Evolutionary conservation across 2,329 filamentous ascomycete genomes (phyloP).

Genomic region (Neoascochyta sp.): DNA sequence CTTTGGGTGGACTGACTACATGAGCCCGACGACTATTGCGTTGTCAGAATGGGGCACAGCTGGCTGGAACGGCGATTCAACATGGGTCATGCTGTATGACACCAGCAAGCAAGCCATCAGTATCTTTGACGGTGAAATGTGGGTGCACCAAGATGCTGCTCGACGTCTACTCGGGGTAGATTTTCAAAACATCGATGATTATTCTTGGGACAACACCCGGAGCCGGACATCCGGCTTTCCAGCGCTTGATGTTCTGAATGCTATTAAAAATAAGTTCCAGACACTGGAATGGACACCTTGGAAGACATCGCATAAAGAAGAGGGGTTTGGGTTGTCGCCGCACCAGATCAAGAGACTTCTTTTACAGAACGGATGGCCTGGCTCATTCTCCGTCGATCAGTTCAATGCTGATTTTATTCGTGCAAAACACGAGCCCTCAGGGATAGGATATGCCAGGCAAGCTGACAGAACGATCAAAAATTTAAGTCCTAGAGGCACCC

Average conservation of each 20-base stretch:
- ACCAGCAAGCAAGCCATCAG: conserved; percentile 9
- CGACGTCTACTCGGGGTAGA: conserved; percentile 1
- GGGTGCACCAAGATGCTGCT: neutral
- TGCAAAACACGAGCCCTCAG: conserved; percentile 4
- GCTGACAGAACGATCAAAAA: conserved; percentile 3
- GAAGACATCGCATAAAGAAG: conserved; percentile 8
- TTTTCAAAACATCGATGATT: conserved; percentile 1
- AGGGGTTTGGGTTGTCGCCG: conserved; percentile 3
- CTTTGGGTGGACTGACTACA: conserved; percentile 6
- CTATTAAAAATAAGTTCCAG: conserved; percentile 9
- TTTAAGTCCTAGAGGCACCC: neutral
- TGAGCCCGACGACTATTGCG: conserved; percentile 4
- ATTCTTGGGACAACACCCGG: neutral
- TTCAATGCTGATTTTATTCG: conserved; percentile 14
- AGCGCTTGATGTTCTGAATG: conserved; percentile 7
- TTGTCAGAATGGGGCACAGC: conserved; percentile 11
- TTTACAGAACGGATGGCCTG: conserved; percentile 10
- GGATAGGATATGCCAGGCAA: conserved; percentile 3
- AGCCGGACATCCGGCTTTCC: too few relatives aligned
- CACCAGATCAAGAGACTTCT: conserved; percentile 3
- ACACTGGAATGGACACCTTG: conserved; percentile 11
- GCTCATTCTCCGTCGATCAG: conserved; percentile 4
- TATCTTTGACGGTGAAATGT: conserved; percentile 9
- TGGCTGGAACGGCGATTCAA: conserved; percentile 11
- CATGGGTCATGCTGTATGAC: conserved; percentile 11